Evolutionary conservation across 371 early-diverging fungal species (phyloP), one percentile per base, ranked within the genome.

Genomic region (Blastocladiella emersonii): DNA sequence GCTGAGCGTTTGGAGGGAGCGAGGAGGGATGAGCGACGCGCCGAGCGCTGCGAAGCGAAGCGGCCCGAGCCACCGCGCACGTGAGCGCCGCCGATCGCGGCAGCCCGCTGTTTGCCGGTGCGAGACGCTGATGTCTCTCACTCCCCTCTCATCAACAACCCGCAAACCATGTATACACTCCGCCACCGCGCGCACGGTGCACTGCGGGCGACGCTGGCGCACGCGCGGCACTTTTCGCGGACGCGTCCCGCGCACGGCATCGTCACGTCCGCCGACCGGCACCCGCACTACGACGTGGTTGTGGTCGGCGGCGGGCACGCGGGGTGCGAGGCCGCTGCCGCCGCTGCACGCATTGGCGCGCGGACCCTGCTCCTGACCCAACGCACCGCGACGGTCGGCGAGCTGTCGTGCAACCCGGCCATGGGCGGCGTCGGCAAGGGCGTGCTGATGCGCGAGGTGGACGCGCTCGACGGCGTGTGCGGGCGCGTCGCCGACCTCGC

Each of bases 271-370:
- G n/a, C 36, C 59, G 23, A 56, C n/a, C 30, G 53, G 32, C 27
- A 57, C 36, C 5, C 37, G 57, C 35, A 61, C 15, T 85, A 73
- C 63, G 87, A 86, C 70, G 84, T 85, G 23, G 79, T 91, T 63
- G 86, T 91, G 2, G 85, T 91, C 62, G 91, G 91, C 53, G 91
- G 91, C 44, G 91, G 91, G 0, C 91, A 91, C 78, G 91, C 91
- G 12, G 91, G 91, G 6, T 86, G 86, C 8, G 91, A 91, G 65
- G 90, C 90, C 10, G 80, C 87, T 68, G 77, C 90, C 7, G 90
- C 89, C n/a, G 85, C 90, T 41, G 90, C 90, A 12, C 71, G 91
- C 62, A 73, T 84, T 1, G 91, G 91, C 15, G 88, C 88, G 56
- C 79, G 74, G 48, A 87, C 90, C 0, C 67, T 89, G 43, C 67